Conservation (phyloP, 169 alveolate species). For the Pseudocohnilembus persalinus region DNA sequence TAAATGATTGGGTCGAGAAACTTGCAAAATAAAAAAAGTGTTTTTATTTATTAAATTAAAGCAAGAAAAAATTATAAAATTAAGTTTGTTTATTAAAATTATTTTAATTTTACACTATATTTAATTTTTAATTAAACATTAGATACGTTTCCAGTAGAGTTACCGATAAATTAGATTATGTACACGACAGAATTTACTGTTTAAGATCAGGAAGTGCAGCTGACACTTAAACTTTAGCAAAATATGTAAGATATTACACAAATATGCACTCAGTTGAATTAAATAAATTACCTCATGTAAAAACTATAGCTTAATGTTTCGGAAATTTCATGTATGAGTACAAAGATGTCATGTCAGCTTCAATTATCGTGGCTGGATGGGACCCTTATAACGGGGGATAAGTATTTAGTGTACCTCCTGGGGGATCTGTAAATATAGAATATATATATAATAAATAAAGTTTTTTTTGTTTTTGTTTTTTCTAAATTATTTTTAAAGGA, state of each 20-base stretch:
- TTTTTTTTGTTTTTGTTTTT: too few relatives aligned
- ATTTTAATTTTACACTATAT: too few relatives aligned
- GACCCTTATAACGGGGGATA: constrained; percentile 81
- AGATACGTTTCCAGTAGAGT: constrained; percentile 73
- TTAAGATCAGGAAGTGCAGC: constrained; percentile 81
- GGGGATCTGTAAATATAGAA: too few relatives aligned
- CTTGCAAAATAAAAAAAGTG: too few relatives aligned
- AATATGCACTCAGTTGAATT: constrained; percentile 66
- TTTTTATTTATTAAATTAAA: constrained; percentile 7
- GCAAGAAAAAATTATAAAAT: too few relatives aligned
- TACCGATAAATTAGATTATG: constrained; percentile 80
- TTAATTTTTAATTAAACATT: too few relatives aligned
- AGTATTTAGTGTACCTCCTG: constrained; percentile 64
- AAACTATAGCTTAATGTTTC: constrained; percentile 75
- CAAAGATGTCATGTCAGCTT: constrained; percentile 68
- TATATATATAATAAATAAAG: too few relatives aligned
- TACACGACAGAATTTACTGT: constrained; percentile 75
- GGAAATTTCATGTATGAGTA: constrained; percentile 67
- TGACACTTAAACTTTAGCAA: constrained; percentile 77
- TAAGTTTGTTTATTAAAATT: too few relatives aligned
- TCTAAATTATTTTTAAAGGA: too few relatives aligned
- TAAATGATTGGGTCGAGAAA: too few relatives aligned
- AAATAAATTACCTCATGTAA: constrained; percentile 72
- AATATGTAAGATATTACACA: constrained; percentile 66
- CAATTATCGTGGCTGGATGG: constrained; percentile 84